These are phyloP conservation scores for Fennellomyces sp. DNA, from an alignment of 371 early-diverging fungal species.

Conservation along the genomic window DNA sequence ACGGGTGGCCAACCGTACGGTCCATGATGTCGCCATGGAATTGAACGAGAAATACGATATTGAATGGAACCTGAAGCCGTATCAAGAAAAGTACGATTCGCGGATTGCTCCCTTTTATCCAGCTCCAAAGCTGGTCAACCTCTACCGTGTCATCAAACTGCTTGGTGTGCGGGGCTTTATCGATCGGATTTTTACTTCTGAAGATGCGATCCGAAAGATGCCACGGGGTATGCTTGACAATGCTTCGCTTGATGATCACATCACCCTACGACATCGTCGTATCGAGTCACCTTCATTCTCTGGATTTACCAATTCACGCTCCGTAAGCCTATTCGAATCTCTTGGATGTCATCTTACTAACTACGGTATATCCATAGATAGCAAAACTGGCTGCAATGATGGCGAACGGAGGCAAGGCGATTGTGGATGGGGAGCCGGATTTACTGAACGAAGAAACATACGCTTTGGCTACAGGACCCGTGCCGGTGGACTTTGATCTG, in stretches of 20 bases:
- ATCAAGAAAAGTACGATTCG: background rate
- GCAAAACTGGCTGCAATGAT: slow-evolving; percentile 67
- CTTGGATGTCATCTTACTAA: background rate
- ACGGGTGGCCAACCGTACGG: slow-evolving; percentile 55
- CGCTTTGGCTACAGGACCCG: slow-evolving; percentile 21
- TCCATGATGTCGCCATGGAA: slow-evolving; percentile 59
- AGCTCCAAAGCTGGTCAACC: background rate
- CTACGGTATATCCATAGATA: slow-evolving; percentile 48
- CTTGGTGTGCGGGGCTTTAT: background rate
- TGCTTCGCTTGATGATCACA: background rate
- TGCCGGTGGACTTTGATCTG: background rate
- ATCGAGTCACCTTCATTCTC: slow-evolving; percentile 36
- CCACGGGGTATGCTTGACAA: background rate
- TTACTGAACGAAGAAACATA: slow-evolving; percentile 27
- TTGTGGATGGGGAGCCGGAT: slow-evolving; percentile 42
- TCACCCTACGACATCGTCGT: background rate
- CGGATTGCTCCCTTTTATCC: background rate
- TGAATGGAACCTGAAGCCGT: slow-evolving; percentile 60
- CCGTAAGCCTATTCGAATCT: slow-evolving; percentile 36
- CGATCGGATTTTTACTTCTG: background rate
- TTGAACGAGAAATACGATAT: slow-evolving; percentile 41
- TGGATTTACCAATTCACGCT: slow-evolving; percentile 62
- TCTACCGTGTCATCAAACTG: too few relatives aligned
- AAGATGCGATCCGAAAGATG: background rate
- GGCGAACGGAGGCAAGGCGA: slow-evolving; percentile 63